Evolutionary conservation across 2,329 filamentous ascomycete species (phyloP).

Genomic region (Sordariomycetes sp.): DNA sequence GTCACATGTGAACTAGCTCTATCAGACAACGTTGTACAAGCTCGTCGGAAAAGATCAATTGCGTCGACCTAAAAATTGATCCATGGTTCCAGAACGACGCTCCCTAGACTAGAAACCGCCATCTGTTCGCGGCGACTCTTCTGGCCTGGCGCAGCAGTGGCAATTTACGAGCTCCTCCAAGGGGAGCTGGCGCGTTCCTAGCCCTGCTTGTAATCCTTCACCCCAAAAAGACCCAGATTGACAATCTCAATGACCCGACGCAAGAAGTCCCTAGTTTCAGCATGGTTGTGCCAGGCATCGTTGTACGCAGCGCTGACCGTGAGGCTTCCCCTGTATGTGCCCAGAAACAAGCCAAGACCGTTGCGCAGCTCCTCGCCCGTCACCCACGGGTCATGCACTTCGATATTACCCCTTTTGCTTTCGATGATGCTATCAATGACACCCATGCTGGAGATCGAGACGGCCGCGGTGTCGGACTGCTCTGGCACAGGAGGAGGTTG

Average conservation of each 20-base stretch:
- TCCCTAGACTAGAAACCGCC: too few species aligned
- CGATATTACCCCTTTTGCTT: constrained; percentile 14
- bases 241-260: constrained; percentile 9
- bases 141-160: too few species aligned
- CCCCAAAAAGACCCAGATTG: background rate
- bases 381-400: constrained; percentile 28
- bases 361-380: constrained; percentile 33
- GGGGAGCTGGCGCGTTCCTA: too few species aligned
- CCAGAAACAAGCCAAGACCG: constrained; percentile 27
- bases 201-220: too few species aligned
- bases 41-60: too few species aligned
- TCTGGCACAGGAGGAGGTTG: constrained; percentile 11
- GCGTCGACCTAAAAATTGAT: too few species aligned
- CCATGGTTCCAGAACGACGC: too few species aligned
- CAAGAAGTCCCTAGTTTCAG: constrained; percentile 11
- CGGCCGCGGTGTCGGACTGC: constrained; percentile 14
- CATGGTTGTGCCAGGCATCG: constrained; percentile 28
- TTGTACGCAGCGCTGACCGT: constrained; percentile 30
- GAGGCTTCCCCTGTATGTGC: constrained; percentile 24
- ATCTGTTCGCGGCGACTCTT: too few species aligned
- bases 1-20: too few species aligned
- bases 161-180: too few species aligned
- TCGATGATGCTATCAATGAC: constrained; percentile 22
- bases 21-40: too few species aligned
- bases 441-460: constrained; percentile 24